These are phyloP conservation scores for Mycena galopus DNA, from an alignment of 768 basidiomycete genomes.

Conservation along the genomic window DNA sequence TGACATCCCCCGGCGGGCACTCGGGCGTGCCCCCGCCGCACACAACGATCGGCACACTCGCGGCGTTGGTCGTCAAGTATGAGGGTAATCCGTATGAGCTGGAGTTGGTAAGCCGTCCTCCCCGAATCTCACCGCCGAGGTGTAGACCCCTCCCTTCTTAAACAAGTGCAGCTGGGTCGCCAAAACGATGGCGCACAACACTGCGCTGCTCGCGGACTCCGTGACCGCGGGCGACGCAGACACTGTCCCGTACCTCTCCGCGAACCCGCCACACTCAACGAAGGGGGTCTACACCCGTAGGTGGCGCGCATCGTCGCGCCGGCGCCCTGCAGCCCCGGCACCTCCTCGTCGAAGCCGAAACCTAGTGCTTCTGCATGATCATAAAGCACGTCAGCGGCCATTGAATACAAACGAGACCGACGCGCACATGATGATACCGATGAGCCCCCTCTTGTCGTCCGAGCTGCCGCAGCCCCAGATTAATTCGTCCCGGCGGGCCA, in stretches of 20 bases:
- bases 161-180: too few species aligned
- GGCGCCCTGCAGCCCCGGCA: slow-evolving; percentile 72
- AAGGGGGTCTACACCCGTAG: slow-evolving; percentile 81
- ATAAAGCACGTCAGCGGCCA: background rate
- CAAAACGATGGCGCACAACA: too few species aligned
- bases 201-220: too few species aligned
- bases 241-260: slow-evolving; percentile 62
- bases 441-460: slow-evolving; percentile 84
- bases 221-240: slow-evolving; percentile 75
- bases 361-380: slow-evolving; percentile 62
- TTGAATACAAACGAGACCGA: background rate
- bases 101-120: too few species aligned
- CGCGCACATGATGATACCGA: slow-evolving; percentile 74
- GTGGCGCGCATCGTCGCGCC: slow-evolving; percentile 60
- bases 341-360: slow-evolving; percentile 86
- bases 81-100: too few species aligned
- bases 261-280: slow-evolving; percentile 84
- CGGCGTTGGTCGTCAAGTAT: too few species aligned
- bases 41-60: too few species aligned
- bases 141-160: too few species aligned
- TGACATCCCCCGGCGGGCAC: slow-evolving; percentile 56
- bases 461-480: slow-evolving; percentile 84
- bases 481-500: slow-evolving; percentile 54
- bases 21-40: slow-evolving; percentile 60
- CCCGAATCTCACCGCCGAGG: too few species aligned